Conservation (phyloP, 192 early-diverging fungal species). For the Rhizophagus prolifer region DNA sequence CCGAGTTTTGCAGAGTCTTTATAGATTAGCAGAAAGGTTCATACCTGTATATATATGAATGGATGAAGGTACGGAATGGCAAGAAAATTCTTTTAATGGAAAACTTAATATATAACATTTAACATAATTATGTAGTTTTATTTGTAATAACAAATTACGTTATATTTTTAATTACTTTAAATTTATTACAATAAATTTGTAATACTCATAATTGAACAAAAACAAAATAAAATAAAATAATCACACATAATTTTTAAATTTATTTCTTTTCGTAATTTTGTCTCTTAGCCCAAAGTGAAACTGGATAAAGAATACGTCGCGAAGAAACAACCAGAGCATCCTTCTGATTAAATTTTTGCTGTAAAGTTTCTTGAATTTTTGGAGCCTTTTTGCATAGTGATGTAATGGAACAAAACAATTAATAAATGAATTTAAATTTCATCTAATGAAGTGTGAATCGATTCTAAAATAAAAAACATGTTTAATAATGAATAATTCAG, state of each 20-base stretch:
- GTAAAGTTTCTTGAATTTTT: constrained; percentile 19
- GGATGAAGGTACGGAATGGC: background rate
- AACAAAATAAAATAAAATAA: background rate
- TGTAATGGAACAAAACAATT: background rate
- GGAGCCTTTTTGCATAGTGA: background rate
- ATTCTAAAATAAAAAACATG: background rate
- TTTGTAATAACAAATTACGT: background rate
- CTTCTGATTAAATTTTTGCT: constrained; percentile 27
- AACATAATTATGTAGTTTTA: background rate
- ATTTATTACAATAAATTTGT: background rate
- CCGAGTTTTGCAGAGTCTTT: background rate
- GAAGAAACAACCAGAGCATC: constrained; percentile 9
- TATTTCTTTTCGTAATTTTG: background rate
- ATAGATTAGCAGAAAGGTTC: background rate
- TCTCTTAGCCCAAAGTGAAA: constrained; percentile 18
- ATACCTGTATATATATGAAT: background rate
- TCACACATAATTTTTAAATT: background rate
- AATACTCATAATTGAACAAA: background rate
- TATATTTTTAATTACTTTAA: background rate
- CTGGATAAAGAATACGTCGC: constrained; percentile 15
- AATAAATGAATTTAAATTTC: background rate
- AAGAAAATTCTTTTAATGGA: background rate
- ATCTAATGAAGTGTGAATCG: background rate
- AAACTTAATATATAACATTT: background rate
- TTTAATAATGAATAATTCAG: background rate